A percentile compares a stretch with the other conserved stretches of the same genome.
Evolutionary conservation across 129 eudicot species (phyloP).

Genomic region (Arctium minus): DNA sequence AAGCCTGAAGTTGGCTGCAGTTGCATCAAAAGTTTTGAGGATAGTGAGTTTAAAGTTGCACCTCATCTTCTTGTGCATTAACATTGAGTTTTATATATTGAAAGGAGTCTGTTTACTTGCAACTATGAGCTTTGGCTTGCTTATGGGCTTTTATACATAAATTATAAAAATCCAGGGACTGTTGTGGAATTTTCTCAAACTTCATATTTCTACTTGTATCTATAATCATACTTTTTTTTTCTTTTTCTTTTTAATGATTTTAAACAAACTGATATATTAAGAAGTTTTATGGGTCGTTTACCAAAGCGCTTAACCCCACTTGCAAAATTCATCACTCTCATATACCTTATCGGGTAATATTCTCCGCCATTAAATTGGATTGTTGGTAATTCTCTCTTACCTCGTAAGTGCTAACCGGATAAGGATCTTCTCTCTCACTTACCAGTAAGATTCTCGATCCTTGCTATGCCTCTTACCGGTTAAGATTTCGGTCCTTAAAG

Average conservation of each 20-base stretch:
- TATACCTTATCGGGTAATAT: too few species aligned
- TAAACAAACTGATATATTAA: background rate
- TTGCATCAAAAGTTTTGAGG: slow-evolving; percentile 5
- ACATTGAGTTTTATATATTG: background rate
- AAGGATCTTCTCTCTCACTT: too few species aligned
- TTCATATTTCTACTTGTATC: background rate
- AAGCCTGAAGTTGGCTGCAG: slow-evolving; percentile 11
- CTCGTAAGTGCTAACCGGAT: too few species aligned
- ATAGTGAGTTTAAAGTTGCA: background rate
- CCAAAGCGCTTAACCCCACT: too few species aligned
- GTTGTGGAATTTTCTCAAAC: background rate
- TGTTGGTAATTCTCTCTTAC: too few species aligned
- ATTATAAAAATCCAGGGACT: background rate
- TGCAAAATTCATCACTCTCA: too few species aligned
- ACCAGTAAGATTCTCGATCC: too few species aligned
- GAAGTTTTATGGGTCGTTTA: background rate
- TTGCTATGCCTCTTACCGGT: too few species aligned
- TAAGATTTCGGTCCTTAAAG: too few species aligned
- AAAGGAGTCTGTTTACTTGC: background rate
- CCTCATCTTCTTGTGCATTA: background rate
- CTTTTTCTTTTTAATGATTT: too few species aligned
- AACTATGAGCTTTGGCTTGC: background rate
- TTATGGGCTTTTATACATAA: background rate
- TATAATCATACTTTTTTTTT: too few species aligned
- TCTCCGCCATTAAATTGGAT: too few species aligned